A percentile compares a stretch with the other conserved stretches of the same genome.
Conservation (phyloP, 2,329 filamentous ascomycete species). For the Alternaria tenuissima region DNA sequence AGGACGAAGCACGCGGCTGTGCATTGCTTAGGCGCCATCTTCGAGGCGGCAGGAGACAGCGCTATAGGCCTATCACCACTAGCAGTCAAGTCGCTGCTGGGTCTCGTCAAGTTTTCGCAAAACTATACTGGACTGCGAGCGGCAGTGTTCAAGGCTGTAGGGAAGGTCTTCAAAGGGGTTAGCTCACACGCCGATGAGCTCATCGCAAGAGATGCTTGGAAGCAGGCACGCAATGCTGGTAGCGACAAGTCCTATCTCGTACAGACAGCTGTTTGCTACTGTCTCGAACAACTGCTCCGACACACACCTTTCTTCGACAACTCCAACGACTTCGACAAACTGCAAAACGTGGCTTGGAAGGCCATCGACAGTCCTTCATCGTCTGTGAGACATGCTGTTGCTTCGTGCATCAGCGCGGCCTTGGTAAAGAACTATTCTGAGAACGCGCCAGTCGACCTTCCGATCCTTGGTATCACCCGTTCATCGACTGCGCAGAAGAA, state of each 20-base stretch:
- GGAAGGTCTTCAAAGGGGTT: slow-evolving; percentile 79
- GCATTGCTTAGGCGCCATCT: slow-evolving; percentile 86
- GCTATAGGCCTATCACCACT: slow-evolving; percentile 83
- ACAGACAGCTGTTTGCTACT: slow-evolving; percentile 79
- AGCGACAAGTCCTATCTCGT: slow-evolving; percentile 85
- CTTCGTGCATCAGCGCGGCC: slow-evolving; percentile 82
- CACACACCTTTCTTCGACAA: slow-evolving; percentile 86
- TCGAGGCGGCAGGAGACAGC: slow-evolving; percentile 91
- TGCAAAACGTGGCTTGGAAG: slow-evolving; percentile 85
- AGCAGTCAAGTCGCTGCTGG: slow-evolving; percentile 75
- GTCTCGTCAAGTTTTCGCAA: slow-evolving; percentile 79
- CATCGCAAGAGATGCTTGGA: slow-evolving; percentile 91
- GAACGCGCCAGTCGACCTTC: slow-evolving; percentile 51
- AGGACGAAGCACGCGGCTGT: slow-evolving; percentile 87
- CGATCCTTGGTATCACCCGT: slow-evolving; percentile 53
- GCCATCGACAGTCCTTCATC: slow-evolving; percentile 79
- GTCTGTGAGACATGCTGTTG: slow-evolving; percentile 83
- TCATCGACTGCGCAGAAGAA: slow-evolving; percentile 74
- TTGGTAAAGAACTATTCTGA: slow-evolving; percentile 83
- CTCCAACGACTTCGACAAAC: slow-evolving; percentile 85
- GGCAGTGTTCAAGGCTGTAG: slow-evolving; percentile 76
- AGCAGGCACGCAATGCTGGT: slow-evolving; percentile 80
- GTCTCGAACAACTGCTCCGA: slow-evolving; percentile 75
- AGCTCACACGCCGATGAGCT: slow-evolving; percentile 80
- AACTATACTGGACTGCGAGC: slow-evolving; percentile 84